These are phyloP conservation scores for Sporothrix schenckii DNA, from an alignment of 2,329 filamentous ascomycete species.

Conservation along the genomic window DNA sequence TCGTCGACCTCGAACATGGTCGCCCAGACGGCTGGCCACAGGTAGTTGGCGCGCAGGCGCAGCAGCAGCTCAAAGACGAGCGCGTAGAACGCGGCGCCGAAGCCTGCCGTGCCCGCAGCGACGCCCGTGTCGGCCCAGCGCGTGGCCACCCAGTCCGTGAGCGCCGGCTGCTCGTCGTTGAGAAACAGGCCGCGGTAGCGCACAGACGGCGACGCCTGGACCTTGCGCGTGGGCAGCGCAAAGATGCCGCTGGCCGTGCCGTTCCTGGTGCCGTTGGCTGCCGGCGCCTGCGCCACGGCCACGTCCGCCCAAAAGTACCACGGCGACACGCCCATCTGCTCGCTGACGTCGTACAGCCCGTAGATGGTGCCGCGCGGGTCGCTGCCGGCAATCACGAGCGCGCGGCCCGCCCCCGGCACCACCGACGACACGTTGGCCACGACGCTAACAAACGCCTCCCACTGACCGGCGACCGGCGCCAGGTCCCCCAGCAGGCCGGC, in stretches of 20 bases:
- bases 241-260: slow-evolving; percentile 50
- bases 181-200: slow-evolving; percentile 72
- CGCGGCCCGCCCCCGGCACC: slow-evolving; percentile 57
- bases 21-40: slow-evolving; percentile 70
- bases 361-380: slow-evolving; percentile 68
- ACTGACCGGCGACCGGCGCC: slow-evolving; percentile 59
- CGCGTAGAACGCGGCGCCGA: slow-evolving; percentile 66
- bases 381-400: slow-evolving; percentile 68
- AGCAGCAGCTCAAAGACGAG: slow-evolving; percentile 72
- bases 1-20: slow-evolving; percentile 75
- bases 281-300: slow-evolving; percentile 47
- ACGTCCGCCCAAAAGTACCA: slow-evolving; percentile 72
- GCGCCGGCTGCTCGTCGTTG: slow-evolving; percentile 69
- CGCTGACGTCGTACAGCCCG: slow-evolving; percentile 70
- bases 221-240: slow-evolving; percentile 56
- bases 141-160: slow-evolving; percentile 65
- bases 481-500: slow-evolving; percentile 59
- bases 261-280: too few relatives aligned
- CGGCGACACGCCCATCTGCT: slow-evolving; percentile 73
- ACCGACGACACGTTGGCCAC: slow-evolving; percentile 57
- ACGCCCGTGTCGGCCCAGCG: slow-evolving; percentile 51
- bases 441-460: slow-evolving; percentile 68
- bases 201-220: slow-evolving; percentile 63
- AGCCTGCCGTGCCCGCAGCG: slow-evolving; percentile 46
- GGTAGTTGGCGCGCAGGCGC: slow-evolving; percentile 70